phyloP scores from a whole-genome alignment of 176 grass and related monocot species.

The Metroxylon sagu region DNA sequence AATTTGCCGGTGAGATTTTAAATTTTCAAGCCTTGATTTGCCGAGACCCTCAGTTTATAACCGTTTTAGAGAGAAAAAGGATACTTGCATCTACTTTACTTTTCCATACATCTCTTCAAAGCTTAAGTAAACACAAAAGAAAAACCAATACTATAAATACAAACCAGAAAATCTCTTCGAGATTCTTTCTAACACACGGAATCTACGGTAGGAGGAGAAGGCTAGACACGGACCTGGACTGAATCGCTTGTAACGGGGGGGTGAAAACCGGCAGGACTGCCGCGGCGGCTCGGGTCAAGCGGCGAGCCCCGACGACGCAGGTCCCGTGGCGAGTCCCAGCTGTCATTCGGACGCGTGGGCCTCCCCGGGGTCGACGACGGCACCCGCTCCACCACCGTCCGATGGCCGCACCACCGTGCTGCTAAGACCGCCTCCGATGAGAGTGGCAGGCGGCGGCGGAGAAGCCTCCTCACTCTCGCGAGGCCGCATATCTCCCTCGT shows the following conservation, averaged over 20 bases:
- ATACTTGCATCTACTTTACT: too few relatives aligned
- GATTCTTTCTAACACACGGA: neutral
- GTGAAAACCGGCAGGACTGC: neutral
- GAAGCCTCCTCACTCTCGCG: neutral
- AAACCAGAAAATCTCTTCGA: neutral
- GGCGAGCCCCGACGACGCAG: too few relatives aligned
- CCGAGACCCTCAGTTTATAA: too few relatives aligned
- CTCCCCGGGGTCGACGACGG: neutral
- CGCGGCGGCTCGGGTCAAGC: too few relatives aligned
- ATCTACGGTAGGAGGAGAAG: conserved; percentile 1
- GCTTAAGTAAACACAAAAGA: neutral
- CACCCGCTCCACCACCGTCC: neutral
- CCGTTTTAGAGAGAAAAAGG: too few relatives aligned
- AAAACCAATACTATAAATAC: neutral
- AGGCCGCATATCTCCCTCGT: neutral
- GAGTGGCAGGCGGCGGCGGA: neutral
- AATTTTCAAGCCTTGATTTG: too few relatives aligned
- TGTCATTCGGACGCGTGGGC: too few relatives aligned
- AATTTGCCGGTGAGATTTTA: too few relatives aligned
- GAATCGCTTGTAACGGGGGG: conserved; percentile 29
- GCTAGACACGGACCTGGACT: conserved; percentile 28
- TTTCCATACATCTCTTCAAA: too few relatives aligned
- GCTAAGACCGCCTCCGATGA: conserved; percentile 5
- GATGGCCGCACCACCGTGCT: conserved; percentile 19
- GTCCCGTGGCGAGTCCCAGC: too few relatives aligned